Conservation (phyloP, 1,139 yeast genomes). For the Geotrichum klebahnii region DNA sequence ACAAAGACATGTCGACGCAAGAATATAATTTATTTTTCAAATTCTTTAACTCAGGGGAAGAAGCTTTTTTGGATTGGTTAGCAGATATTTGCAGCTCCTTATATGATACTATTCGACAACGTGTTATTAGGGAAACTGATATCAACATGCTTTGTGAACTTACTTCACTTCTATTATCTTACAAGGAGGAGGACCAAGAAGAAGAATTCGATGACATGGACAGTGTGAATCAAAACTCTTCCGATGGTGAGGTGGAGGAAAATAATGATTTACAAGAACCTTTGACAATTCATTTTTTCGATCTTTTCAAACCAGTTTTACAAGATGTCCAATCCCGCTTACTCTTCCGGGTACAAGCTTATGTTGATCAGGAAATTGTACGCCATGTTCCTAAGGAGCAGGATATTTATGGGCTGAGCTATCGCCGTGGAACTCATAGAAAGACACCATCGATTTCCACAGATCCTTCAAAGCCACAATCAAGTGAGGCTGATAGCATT, state of each 20-base stretch:
- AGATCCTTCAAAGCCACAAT: slow-evolving; percentile 9
- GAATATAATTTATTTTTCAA: slow-evolving; percentile 58
- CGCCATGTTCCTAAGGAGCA: slow-evolving; percentile 63
- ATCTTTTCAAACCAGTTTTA: slow-evolving; percentile 63
- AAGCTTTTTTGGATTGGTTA: slow-evolving; percentile 52
- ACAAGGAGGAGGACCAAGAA: slow-evolving; percentile 53
- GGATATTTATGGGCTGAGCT: slow-evolving; percentile 55
- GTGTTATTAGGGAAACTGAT: slow-evolving; percentile 63
- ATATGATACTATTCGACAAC: slow-evolving; percentile 63
- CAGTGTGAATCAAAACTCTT: slow-evolving; percentile 1
- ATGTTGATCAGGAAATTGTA: slow-evolving; percentile 63
- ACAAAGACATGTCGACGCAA: slow-evolving; percentile 54
- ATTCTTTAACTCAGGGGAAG: slow-evolving; percentile 46
- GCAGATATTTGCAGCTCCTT: slow-evolving; percentile 66
- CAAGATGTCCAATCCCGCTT: slow-evolving; percentile 76
- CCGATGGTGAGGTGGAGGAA: slow-evolving; percentile 3
- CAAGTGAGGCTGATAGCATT: slow-evolving; percentile 3
- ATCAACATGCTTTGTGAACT: slow-evolving; percentile 69
- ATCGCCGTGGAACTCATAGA: slow-evolving; percentile 38
- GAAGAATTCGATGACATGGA: slow-evolving; percentile 25
- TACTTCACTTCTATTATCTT: slow-evolving; percentile 63
- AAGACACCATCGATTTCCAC: slow-evolving; percentile 10
- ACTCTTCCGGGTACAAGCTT: slow-evolving; percentile 71
- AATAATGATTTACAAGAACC: slow-evolving; percentile 24
- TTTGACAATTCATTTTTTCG: slow-evolving; percentile 47